Evolutionary conservation across 1,284 basidiomycete species (phyloP).

Genomic region (Naganishia albida): DNA sequence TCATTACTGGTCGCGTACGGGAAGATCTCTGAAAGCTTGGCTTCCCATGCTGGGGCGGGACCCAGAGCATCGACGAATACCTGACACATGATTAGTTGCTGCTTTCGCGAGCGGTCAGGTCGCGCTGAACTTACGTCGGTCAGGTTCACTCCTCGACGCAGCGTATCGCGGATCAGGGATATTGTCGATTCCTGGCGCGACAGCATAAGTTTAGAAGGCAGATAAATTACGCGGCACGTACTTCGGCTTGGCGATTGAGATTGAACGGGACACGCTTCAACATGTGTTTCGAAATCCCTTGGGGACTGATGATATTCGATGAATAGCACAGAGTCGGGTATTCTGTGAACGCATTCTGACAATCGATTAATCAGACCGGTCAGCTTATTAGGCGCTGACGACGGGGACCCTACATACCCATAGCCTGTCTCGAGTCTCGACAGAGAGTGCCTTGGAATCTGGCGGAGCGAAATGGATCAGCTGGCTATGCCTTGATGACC

Average conservation of each 20-base stretch:
- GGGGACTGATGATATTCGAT: slow-evolving; percentile 65
- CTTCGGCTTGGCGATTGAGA: slow-evolving; percentile 85
- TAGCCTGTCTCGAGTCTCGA: slow-evolving; percentile 63
- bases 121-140: slow-evolving; percentile 64
- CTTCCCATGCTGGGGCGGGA: slow-evolving; percentile 78
- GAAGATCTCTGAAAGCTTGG: slow-evolving; percentile 74
- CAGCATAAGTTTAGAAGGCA: background rate
- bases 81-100: slow-evolving; percentile 58
- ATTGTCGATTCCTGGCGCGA: slow-evolving; percentile 71
- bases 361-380: too few relatives aligned
- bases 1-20: slow-evolving; percentile 53
- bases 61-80: slow-evolving; percentile 96
- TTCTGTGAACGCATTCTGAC: slow-evolving; percentile 46
- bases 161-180: slow-evolving; percentile 76
- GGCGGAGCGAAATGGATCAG: background rate
- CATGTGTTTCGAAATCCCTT: slow-evolving; percentile 91
- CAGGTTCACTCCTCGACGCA: slow-evolving; percentile 77
- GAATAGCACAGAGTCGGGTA: slow-evolving; percentile 43
- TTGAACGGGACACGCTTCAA: slow-evolving; percentile 78
- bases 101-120: too few relatives aligned
- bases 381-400: too few relatives aligned
- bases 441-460: slow-evolving; percentile 85
- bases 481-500: slow-evolving; percentile 22
- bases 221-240: slow-evolving; percentile 25
- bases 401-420: slow-evolving; percentile 26